Base-by-base conservation (phyloP, 306 rosid genomes). In the Begonia peltatifolia region DNA sequence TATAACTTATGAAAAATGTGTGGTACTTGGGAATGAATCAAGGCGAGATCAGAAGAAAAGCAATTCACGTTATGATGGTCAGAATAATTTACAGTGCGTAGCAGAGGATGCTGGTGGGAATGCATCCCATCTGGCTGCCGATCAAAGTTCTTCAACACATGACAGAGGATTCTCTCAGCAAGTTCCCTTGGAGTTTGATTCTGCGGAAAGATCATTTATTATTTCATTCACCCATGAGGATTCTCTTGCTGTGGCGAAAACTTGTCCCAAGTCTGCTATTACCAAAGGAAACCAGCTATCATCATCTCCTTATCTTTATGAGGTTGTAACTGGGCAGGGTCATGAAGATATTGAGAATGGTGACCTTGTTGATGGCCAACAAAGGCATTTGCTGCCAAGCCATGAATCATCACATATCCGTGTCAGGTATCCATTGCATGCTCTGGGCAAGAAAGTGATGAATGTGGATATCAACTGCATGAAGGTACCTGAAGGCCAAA, bases 391-490 rank as follows among this genome's bases (percentile, higher is more conserved):
- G 23, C 20, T 23, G 30, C 63, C 42, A 42, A 43, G 55, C 57
- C 67, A 30, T 23, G 59, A 80, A 60, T 53, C 78, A 16, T 67
- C 59, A 10, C 74, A 75, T 61, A 58, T 74, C 59, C 71, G 79
- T 49, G 74, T 69, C 66, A 72, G 85, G 51, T 71, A 70, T 73
- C 75, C 86, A 12, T 54, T 80, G 67, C 72, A 68, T 25, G 25
- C 65, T 57, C 69, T 70, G 46, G 46, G 57, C 41, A 62, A 74
- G 70, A 67, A 71, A 36, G 95, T 71, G 67, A 65, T 69, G 42
- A 77, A 80, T 16, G 79, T 71, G n/a, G 79, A 66, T 60, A 18
- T 65, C 53, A 74, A 56, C 52, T 61, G 73, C 66, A 52, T 79
- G 57, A 66, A 57, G 62, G 54, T 73, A 14, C 64, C 66, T 16